Base-by-base conservation (phyloP, 805 yeast species). In the Priceomyces haplophilus region DNA sequence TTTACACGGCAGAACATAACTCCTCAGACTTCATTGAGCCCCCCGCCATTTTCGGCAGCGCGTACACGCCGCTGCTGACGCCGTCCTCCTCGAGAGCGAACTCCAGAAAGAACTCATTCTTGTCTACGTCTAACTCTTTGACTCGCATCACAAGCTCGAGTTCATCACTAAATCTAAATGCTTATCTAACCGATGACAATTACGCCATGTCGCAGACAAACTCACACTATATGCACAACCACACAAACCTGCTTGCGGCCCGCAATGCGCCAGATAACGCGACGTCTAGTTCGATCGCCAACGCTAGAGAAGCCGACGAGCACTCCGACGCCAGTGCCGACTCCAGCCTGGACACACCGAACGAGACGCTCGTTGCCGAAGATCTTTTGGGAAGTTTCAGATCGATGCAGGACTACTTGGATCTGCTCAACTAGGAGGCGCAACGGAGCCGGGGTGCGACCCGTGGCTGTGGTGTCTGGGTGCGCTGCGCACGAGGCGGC, bases 161-260 rank as follows among this genome's bases (percentile, higher is more conserved):
- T 42, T 64, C 72, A 18, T 64, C 71, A 21, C 54, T 70, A 25
- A 70, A 70, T 46, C 58, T 70, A 37, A 65, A 69, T 43, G 75
- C 72, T 7, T 70, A 67, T 45, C 57, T 70, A 41, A 67, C 72
- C 12, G 74, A 67, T 41, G 69, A 61, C 25, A 44, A 52, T 1
- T 24, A 12, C 31, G 15, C 31, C 7, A n/a, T 27, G n/a, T 15
- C 15, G 31, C 31, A 27, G 15, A 12, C 27, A 7, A 7, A 24
- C 7, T 11, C n/a, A n/a, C 11, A 4, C 5, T n/a, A 27, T 27
- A 27, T 27, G 31, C 31, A 27, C 8, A 12, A 27, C n/a, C 31
- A 27, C 5, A n/a, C 31, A 12, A 27, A 24, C 11, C n/a, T n/a
- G n/a, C n/a, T n/a, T n/a, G n/a, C n/a, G n/a, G n/a, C n/a, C n/a